Percentiles rank a stretch among this genome's conserved stretches.
phyloP scores from a whole-genome alignment of 805 yeast genomes.

The Candida ascalaphidarum region DNA sequence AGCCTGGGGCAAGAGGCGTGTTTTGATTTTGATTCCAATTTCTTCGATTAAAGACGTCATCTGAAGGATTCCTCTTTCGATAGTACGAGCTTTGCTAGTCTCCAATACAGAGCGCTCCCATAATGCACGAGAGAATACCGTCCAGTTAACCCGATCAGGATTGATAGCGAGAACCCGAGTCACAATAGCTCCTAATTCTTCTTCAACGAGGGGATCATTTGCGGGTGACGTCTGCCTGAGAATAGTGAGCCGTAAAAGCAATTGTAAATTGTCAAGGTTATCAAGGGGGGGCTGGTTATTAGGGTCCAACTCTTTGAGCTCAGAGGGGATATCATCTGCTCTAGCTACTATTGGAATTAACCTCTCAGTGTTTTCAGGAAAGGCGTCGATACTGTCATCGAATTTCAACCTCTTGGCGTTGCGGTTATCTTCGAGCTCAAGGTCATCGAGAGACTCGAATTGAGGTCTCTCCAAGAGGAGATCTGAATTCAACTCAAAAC shows the following conservation, averaged over 20 bases:
- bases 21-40: conserved; percentile 57
- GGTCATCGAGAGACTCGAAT: conserved; percentile 52
- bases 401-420: conserved; percentile 31
- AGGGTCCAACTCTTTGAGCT: conserved; percentile 55
- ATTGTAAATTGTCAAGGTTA: conserved; percentile 64
- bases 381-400: conserved; percentile 20
- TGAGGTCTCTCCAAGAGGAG: conserved; percentile 66
- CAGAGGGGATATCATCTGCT: conserved; percentile 55
- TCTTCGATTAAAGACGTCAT: conserved; percentile 90
- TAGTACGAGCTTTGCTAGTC: conserved; percentile 70
- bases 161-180: conserved; percentile 49
- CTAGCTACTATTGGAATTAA: conserved; percentile 56
- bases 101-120: conserved; percentile 90
- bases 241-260: conserved; percentile 58
- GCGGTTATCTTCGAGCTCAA: conserved; percentile 26
- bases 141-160: conserved; percentile 73
- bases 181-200: conserved; percentile 73
- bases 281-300: conserved; percentile 71
- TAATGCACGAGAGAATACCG: conserved; percentile 68
- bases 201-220: conserved; percentile 63
- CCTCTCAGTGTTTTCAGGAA: conserved; percentile 16
- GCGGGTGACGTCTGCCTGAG: conserved; percentile 66
- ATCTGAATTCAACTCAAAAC: conserved; percentile 63
- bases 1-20: conserved; percentile 44
- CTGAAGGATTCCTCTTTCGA: conserved; percentile 90